Evolutionary conservation across 805 yeast species (phyloP).

Genomic region (Yarrowia alimentaria): DNA sequence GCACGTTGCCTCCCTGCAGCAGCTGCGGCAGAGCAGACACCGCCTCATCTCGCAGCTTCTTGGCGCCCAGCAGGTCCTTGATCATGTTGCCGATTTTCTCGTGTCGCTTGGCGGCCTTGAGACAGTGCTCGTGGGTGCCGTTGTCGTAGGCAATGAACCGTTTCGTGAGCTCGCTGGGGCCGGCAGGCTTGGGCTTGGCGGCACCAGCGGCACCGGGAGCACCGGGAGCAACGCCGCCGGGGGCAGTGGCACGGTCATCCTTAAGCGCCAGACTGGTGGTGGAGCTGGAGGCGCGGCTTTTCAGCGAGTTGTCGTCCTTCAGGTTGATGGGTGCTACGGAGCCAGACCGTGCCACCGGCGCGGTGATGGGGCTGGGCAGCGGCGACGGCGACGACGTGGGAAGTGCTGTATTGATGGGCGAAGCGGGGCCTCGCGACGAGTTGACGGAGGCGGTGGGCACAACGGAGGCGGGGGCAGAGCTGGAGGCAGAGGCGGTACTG

Average conservation of each 20-base stretch:
- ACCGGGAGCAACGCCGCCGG: background rate
- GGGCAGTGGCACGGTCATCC: background rate
- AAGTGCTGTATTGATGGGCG: too few species aligned
- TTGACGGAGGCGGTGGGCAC: too few species aligned
- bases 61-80: slow-evolving; percentile 28
- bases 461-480: too few species aligned
- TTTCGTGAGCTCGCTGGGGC: slow-evolving; percentile 9
- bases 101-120: slow-evolving; percentile 58
- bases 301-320: slow-evolving; percentile 3
- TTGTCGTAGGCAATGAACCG: slow-evolving; percentile 42
- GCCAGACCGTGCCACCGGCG: background rate
- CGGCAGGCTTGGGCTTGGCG: background rate
- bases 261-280: slow-evolving; percentile 22
- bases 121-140: slow-evolving; percentile 77
- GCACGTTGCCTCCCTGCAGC: slow-evolving; percentile 12
- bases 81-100: slow-evolving; percentile 41
- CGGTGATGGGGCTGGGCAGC: slow-evolving; percentile 13
- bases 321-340: slow-evolving; percentile 3
- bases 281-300: background rate
- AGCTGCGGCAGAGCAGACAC: slow-evolving; percentile 28
- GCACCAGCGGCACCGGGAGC: background rate
- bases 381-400: slow-evolving; percentile 11
- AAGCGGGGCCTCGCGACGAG: too few species aligned
- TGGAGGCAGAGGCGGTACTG: too few species aligned
- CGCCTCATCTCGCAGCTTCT: slow-evolving; percentile 29